These are phyloP conservation scores for Pugionium cornutum DNA, from an alignment of 345 rosid species.

Conservation along the genomic window DNA sequence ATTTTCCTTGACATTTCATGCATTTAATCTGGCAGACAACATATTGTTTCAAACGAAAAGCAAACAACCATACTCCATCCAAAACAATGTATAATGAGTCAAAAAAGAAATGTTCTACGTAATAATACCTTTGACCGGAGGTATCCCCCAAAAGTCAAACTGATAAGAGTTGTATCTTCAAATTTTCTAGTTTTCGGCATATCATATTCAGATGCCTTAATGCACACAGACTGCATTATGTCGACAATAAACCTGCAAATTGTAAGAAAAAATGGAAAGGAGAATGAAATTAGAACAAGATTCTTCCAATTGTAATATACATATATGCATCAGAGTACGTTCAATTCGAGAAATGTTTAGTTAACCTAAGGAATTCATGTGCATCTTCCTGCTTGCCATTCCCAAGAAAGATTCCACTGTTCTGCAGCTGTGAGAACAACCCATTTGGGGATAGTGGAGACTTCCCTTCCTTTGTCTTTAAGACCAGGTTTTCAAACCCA, in stretches of 20 bases:
- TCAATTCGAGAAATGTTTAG: constrained; percentile 2
- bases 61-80: constrained; percentile 20
- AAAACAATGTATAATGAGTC: constrained; percentile 12
- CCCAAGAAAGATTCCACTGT: constrained; percentile 72
- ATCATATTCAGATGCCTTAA: constrained; percentile 55
- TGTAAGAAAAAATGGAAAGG: constrained; percentile 11
- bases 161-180: constrained; percentile 82
- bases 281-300: constrained; percentile 10
- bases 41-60: constrained; percentile 6
- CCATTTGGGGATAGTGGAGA: constrained; percentile 70
- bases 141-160: constrained; percentile 95
- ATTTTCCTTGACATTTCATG: constrained; percentile 81
- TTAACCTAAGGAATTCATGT: constrained; percentile 93
- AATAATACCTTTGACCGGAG: constrained; percentile 80
- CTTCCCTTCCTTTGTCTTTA: constrained; percentile 71
- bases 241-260: constrained; percentile 78
- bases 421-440: constrained; percentile 69
- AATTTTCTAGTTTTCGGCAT: constrained; percentile 44
- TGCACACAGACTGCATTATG: constrained; percentile 89
- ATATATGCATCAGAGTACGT: constrained; percentile 15
- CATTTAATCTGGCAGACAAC: constrained; percentile 67
- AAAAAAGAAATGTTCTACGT: constrained; percentile 5
- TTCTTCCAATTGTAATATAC: constrained; percentile 1
- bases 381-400: constrained; percentile 97
- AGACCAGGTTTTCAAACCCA: constrained; percentile 73